Conservation (phyloP, 1,284 basidiomycete genomes). For the Mrakiaceae sp. region DNA sequence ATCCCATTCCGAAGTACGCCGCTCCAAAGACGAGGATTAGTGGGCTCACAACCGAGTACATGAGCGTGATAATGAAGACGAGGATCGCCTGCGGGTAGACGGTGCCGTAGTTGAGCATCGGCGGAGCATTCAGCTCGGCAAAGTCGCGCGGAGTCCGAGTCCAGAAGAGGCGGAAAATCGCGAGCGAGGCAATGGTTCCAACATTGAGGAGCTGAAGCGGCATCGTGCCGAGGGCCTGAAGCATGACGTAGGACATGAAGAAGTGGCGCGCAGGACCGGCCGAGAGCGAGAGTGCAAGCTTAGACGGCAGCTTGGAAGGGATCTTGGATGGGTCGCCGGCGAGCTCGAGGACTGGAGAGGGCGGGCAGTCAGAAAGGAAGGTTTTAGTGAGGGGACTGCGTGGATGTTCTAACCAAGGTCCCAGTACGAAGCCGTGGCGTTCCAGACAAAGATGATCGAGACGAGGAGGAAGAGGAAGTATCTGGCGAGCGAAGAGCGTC, state of each 20-base stretch:
- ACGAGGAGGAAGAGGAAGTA: conserved; percentile 88
- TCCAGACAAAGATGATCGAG: conserved; percentile 92
- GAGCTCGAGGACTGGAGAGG: conserved; percentile 55
- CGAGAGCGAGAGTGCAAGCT: conserved; percentile 68
- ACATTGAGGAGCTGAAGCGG: conserved; percentile 85
- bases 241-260: conserved; percentile 88
- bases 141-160: conserved; percentile 83
- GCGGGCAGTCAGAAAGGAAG: conserved; percentile 25
- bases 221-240: conserved; percentile 88
- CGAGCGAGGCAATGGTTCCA: conserved; percentile 65
- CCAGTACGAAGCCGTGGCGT: conserved; percentile 81
- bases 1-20: conserved; percentile 85
- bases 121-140: conserved; percentile 92
- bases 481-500: conserved; percentile 37
- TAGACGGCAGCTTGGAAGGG: conserved; percentile 65
- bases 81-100: conserved; percentile 92
- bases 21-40: conserved; percentile 89
- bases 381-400: conserved; percentile 19
- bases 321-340: conserved; percentile 61
- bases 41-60: conserved; percentile 92
- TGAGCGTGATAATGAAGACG: conserved; percentile 85
- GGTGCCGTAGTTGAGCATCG: conserved; percentile 79
- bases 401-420: conserved; percentile 43
- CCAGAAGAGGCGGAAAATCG: conserved; percentile 57
- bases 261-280: conserved; percentile 65